Conservation (phyloP, 202 grass and related monocot genomes). For the Cymbopogon flexuosus region DNA sequence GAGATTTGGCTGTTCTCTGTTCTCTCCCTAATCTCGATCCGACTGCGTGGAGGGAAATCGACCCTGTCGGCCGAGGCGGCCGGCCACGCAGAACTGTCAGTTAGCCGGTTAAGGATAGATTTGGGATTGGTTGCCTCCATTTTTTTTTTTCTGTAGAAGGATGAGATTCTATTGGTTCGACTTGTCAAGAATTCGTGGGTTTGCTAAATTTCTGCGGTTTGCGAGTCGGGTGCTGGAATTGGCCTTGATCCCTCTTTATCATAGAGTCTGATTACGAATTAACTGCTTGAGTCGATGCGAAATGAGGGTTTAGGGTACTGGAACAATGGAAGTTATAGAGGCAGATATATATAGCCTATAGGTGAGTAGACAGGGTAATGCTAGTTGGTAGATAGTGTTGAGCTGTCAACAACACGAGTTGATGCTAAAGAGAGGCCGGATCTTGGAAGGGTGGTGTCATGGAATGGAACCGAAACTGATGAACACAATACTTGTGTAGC, state of each 20-base stretch:
- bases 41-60: background rate
- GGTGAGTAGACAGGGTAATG: background rate
- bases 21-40: background rate
- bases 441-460: constrained; percentile 7
- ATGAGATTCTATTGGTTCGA: background rate
- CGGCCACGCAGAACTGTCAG: background rate
- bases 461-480: background rate
- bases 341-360: background rate
- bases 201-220: background rate
- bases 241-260: background rate
- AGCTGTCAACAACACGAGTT: background rate
- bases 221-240: background rate
- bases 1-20: background rate
- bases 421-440: background rate
- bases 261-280: background rate
- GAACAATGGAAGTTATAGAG: background rate
- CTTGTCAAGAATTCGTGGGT: background rate
- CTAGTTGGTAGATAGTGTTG: background rate
- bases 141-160: background rate
- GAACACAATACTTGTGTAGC: background rate
- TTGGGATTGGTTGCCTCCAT: background rate
- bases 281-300: background rate
- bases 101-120: background rate
- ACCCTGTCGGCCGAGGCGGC: background rate
- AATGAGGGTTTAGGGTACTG: constrained; percentile 21